Percentiles rank a stretch among this genome's conserved stretches.
Conservation (phyloP, 129 eudicot species). For the Chrysanthemum seticuspe region DNA sequence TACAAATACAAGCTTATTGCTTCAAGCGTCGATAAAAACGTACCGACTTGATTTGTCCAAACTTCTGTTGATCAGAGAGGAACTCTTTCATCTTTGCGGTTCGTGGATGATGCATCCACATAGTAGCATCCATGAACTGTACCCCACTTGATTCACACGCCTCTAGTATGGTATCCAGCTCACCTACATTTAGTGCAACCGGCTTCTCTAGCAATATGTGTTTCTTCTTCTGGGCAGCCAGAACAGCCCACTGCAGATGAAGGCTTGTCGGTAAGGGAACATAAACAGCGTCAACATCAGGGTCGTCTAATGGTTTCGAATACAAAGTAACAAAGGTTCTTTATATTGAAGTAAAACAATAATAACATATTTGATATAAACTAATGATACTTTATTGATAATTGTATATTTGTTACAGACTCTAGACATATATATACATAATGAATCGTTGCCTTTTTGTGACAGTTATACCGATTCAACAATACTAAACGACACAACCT, state of each 20-base stretch:
- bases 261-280: slow-evolving; percentile 60
- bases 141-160: slow-evolving; percentile 58
- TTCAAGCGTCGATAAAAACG: no score
- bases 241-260: slow-evolving; percentile 56
- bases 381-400: no score
- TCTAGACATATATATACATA: no score
- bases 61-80: slow-evolving; percentile 30
- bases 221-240: slow-evolving; percentile 59
- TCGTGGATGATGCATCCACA: slow-evolving; percentile 84
- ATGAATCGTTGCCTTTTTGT: no score
- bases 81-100: slow-evolving; percentile 49
- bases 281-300: slow-evolving; percentile 59
- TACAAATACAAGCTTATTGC: no score
- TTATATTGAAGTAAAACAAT: no score
- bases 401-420: no score
- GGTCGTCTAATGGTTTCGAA: not conserved
- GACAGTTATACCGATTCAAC: no score
- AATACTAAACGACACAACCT: no score
- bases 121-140: slow-evolving; percentile 68
- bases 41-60: slow-evolving; percentile 44
- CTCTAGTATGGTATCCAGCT: slow-evolving; percentile 44
- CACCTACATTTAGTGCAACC: slow-evolving; percentile 48
- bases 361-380: no score
- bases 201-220: slow-evolving; percentile 69
- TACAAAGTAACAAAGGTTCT: no score